Evolutionary conservation across 164 flowering plant species (phyloP), one percentile per base, ranked within the genome.

Genomic region (Magnolia changhungtana): DNA sequence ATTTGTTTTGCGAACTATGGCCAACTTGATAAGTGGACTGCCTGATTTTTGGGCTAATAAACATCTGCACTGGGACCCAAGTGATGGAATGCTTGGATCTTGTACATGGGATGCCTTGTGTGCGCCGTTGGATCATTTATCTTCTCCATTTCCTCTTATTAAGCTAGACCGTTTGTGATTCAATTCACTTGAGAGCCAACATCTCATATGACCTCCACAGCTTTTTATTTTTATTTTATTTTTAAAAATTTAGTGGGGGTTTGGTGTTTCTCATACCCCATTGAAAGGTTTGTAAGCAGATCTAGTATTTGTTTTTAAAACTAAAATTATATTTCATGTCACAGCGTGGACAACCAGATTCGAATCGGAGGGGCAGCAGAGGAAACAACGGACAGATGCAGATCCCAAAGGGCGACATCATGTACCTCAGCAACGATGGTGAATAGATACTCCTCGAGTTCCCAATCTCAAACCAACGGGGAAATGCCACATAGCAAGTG

Each of bases 311-410:
- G 27, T 59, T 23, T 55, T 72, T 77, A 68, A 29, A 29, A 72
- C 58, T 74, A 37, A 24, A 68, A 24, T 71, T 45, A 5, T 71
- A 50, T 65, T 71, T 75, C n/a, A 13, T 75, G 23, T 83, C 76
- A 75, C 88, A 91, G 98, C 79, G 89, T 75, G 98, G 96, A 64
- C 88, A 90, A 84, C 90, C 89, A 1, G 93, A 93, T 49, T 77
- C 68, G 55, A 74, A 75, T 50, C 85, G 76, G 71, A 74, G 19
- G 58, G 89, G 49, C 49, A 83, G 80, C 80, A 78, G 82, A 76
- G 89, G 74, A 16, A 81, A 87, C 72, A 89, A 84, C 74, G 97
- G 93, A 27, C 82, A 86, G 83, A 87, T 87, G 90, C 87, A 90
- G n/a, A 85, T 92, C 75, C 21, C 80, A 23, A 87, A 91, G 82